Base-by-base conservation (phyloP, 805 yeast species). In the Candida yuanshanica region DNA sequence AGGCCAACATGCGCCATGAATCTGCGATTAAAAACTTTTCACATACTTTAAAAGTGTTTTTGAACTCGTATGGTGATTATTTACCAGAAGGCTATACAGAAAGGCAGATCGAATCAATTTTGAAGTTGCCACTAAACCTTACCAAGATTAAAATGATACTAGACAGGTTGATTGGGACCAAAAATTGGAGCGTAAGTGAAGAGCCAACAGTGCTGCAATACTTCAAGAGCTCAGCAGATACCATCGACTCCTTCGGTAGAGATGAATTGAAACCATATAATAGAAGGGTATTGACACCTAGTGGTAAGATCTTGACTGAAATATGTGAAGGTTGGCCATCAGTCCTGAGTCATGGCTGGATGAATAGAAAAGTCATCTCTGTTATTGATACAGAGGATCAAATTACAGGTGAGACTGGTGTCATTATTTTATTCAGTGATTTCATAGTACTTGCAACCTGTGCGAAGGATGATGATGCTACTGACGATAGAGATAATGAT, bases 1-100 rank as follows among this genome's bases (percentile, higher is more conserved):
- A 89, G 56, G 95, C 97, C 0, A 86, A 85, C 52, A 86, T 89
- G 70, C 71, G 97, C 43, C 97, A 91, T 61, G 95, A 90, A 61
- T 96, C 96, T 8, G 96, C 95, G 16, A 75, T 93, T 10, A 80
- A 79, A 48, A 70, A 73, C 39, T 87, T 87, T 50, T 64, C 72
- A 14, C 50, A 63, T 14, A 70, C 67, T 27, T 63, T 78, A 18
- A 66, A 65, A 20, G 61, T 59, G 3, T 72, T 79, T 43, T 52
- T 70, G 7, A 52, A 56, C 4, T 64, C 64, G 21, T 58, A 74
- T 36, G 58, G 64, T 25, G 41, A 49, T 9, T 42, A 52, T 12
- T 52, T 62, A 2, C 56, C 60, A 7, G 36, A 62, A 16, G 51
- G 60, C 1, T 76, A 68, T 50, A 66, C 78, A 9, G 72, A 72